Conservation (phyloP, 345 rosid species). For the Carallia pectinifolia region DNA sequence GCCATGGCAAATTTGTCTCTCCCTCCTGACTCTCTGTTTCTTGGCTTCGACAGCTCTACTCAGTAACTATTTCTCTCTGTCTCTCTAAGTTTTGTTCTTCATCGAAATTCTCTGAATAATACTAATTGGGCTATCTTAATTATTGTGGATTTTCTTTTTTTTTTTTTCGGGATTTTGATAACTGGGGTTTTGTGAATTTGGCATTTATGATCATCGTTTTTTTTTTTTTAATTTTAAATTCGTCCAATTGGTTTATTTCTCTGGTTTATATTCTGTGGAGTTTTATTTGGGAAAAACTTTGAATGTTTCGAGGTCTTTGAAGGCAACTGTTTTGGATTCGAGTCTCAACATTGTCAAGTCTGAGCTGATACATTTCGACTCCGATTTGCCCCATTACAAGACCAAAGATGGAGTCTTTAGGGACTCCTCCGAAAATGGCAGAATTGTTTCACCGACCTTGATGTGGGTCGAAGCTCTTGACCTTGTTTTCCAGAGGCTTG, state of each 20-base stretch:
- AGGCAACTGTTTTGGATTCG: constrained; percentile 84
- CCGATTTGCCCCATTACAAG: constrained; percentile 73
- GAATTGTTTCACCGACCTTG: constrained; percentile 90
- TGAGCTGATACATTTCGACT: constrained; percentile 73
- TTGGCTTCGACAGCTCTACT: constrained; percentile 89
- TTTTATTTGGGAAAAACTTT: constrained; percentile 3
- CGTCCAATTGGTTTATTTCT: too few relatives aligned
- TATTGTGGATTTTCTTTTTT: not conserved
- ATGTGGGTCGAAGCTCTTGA: constrained; percentile 99
- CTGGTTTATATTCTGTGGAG: too few relatives aligned
- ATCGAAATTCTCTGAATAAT: not conserved
- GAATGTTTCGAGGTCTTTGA: constrained; percentile 65
- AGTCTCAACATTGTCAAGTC: constrained; percentile 57
- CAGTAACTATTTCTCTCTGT: constrained; percentile 44
- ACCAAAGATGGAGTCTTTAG: constrained; percentile 85
- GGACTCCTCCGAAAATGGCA: constrained; percentile 59
- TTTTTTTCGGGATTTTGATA: not conserved
- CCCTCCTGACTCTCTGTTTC: constrained; percentile 72
- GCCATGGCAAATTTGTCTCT: constrained; percentile 52
- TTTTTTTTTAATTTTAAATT: too few relatives aligned
- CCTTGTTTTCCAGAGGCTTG: constrained; percentile 63
- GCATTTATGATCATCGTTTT: too few relatives aligned
- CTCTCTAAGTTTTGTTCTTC: not conserved
- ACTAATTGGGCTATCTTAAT: not conserved
- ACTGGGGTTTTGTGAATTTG: too few relatives aligned